Base-by-base conservation (phyloP, 176 grass and related monocot genomes). In the Triticum turgidum region DNA sequence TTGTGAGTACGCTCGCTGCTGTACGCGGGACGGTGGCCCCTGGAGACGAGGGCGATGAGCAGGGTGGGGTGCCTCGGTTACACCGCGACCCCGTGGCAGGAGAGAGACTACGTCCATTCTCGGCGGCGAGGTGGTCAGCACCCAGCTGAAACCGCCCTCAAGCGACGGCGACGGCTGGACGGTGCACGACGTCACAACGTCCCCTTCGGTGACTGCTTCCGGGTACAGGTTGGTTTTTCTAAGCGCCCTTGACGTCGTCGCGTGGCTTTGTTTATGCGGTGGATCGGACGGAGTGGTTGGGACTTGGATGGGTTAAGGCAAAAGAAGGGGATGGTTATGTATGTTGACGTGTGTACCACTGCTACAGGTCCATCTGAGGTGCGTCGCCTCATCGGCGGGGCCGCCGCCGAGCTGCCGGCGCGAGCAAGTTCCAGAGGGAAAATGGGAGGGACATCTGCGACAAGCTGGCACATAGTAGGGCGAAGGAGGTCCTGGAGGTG, bases 51-150 rank as follows among this genome's bases (percentile, higher is more conserved):
- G 13, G 52, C 52, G 52, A 58, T 58, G 52, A 58, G 52, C 76
- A 85, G 45, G 27, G 92, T 84, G 41, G 92, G 95, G 5, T 97
- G 90, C 93, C 74, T 97, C 22, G 86, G 92, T 85, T 92, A 94
- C 58, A 63, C 84, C 0, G 86, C 78, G 42, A 86, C 84, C 41
- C 86, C 86, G 20, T 97, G 95, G 49, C 49, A 47, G 95, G 88
- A 84, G 65, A 42, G 15, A 61, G 20, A 67, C 49, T 52, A 52
- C 14, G 29, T 3, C 90, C 24, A 89, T 94, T 59, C 91, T 93
- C 72, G 90, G 88, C n/a, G 86, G 92, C 21, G 95, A 97, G 83
- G 95, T 93, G 54, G 76, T 88, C 22, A 93, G 92, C 75, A 88
- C 71, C 18, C 95, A 97, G 73, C 54, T 42, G 2, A 41, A 94